Evolutionary conservation across 75 land plant genomes (phyloP), one percentile per base, ranked within the genome.

Genomic region (Larix kaempferi): DNA sequence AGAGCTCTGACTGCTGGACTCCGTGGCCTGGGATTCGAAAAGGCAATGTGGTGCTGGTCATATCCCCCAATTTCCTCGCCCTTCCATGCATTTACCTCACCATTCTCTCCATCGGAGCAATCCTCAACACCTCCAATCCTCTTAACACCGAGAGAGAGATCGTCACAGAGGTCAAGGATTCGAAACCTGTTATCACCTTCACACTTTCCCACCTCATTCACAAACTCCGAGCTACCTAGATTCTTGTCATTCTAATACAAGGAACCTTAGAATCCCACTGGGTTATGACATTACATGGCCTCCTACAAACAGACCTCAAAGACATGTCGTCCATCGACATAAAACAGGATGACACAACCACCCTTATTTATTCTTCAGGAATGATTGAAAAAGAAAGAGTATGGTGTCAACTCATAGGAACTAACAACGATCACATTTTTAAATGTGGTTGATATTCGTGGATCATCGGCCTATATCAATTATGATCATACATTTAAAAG

Each of bases 341-440:
- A 56, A 16, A 58, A 21, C 86, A 87, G 35, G 64, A 81, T 52
- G 91, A 94, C 74, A 62, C 88, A 1, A 91, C 91, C 25, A 88
- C 92, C 66, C 80, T 94, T 25, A 81, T 94, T 4, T 94, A 86
- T 81, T 94, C 96, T 14, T 94, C 94, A 14, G 96, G 96, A 4
- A 93, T 91, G 3, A 93, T 93, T 13, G 96, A 37, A 56, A 54
- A 33, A 87, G 85, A 67, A 93, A 93, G 71, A 91, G 93, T 0
- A 93, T 89, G 37, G 57, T 79, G 55, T 55, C 85, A 56, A 89
- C 86, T 72, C 94, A 92, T 77, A 75, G 86, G 63, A 89, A 87
- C 73, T 69, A 84, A n/a, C n/a, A n/a, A n/a, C n/a, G n/a, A n/a
- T n/a, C n/a, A n/a, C n/a, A n/a, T n/a, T n/a, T n/a, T n/a, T n/a